phyloP scores from a whole-genome alignment of 192 early-diverging fungal species.

The Backusella liffmaniae region DNA sequence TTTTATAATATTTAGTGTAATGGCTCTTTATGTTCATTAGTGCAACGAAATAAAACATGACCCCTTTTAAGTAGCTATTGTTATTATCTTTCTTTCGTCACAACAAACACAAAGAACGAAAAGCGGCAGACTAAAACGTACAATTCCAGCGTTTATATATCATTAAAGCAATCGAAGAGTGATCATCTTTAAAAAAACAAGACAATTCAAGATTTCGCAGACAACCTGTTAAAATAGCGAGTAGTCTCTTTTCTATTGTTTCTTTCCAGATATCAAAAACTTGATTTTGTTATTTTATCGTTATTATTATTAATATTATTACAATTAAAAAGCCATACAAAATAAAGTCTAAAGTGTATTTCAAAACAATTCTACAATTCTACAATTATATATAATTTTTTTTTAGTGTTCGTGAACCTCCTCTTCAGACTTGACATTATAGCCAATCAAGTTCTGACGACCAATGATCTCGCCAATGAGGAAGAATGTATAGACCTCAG shows the following conservation, averaged over 20 bases:
- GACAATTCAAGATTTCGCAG: no score
- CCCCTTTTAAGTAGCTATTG: background rate
- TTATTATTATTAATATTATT: background rate
- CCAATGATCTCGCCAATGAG: constrained; percentile 63
- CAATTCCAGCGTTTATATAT: no score
- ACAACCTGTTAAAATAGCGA: no score
- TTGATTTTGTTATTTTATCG: background rate
- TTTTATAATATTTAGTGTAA: background rate
- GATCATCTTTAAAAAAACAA: no score
- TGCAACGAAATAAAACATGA: background rate
- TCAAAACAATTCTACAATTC: background rate
- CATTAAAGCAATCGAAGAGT: no score
- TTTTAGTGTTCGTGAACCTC: constrained; percentile 4
- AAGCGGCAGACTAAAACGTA: no score
- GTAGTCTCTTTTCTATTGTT: background rate
- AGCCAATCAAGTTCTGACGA: constrained; percentile 62
- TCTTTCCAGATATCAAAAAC: background rate
- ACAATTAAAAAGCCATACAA: background rate
- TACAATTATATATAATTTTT: background rate
- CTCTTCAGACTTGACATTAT: constrained; percentile 45
- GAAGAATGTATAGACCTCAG: constrained; percentile 60
- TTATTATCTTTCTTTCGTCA: background rate
- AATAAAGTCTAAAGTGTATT: background rate
- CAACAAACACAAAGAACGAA: background rate
- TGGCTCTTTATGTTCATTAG: background rate